Base-by-base conservation (phyloP, 495 filamentous ascomycete genomes). In the Podospora appendiculata region DNA sequence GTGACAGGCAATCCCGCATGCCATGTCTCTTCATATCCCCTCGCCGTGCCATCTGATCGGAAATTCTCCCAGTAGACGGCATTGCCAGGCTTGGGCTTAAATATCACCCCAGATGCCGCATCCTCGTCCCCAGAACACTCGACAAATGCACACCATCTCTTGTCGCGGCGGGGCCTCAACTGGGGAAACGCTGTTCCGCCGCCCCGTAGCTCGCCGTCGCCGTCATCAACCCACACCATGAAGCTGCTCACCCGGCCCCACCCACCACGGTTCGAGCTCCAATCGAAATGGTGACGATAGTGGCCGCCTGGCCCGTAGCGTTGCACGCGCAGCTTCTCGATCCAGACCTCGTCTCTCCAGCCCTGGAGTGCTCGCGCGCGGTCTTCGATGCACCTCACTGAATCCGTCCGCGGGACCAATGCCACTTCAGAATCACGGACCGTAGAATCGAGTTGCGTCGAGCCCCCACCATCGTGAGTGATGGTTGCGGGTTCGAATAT, bases 51-150 rank as follows among this genome's bases (percentile, higher is more conserved):
- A 41, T 75, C 72, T 11, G 71, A 57, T 35, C 64, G 64, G 58
- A 77, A 75, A 52, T 77, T 75, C 60, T 75, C 72, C 73, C 73
- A 77, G 44, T 68, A 75, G 14, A 77, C 72, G 13, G 72, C 72
- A 55, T 77, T 77, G 3, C 73, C 72, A 4, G 72, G 59, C 4
- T 68, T 35, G 0, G 62, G 65, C 58, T 62, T 71, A 53, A 77
- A 77, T 2, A 63, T 63, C 8, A 70, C 64, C 6, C 71, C 73
- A 32, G 45, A 40, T 17, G 35, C 57, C 6, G 42, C 59, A 12
- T 50, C 57, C 25, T 33, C 17, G 19, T 51, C 48, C 2, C 34
- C 35, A 10, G 17, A 10, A 5, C 73, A 77, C 48, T 73, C 71
- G 8, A 77, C 53, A 58, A 74, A 75, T 38, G 43, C 55, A 53